phyloP scores from a whole-genome alignment of 176 grass and related monocot genomes.

The bread wheat (Triticum aestivum) region DNA sequence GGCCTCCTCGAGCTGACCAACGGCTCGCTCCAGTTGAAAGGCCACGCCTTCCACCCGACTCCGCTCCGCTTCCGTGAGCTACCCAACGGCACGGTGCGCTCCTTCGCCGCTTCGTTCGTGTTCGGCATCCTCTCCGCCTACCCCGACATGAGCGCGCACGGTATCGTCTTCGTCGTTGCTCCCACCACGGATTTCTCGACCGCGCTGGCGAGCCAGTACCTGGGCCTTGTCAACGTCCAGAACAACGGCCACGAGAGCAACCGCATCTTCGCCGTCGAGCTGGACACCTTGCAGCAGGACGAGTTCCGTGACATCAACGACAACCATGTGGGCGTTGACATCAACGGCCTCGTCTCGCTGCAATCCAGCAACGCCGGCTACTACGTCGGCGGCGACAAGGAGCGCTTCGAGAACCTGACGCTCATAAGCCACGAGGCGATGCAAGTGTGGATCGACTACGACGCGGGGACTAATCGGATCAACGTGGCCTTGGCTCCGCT shows the following conservation, averaged over 20 bases:
- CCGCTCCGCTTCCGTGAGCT: background rate
- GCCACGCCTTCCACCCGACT: background rate
- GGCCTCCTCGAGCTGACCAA: too few species aligned
- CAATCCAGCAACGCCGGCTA: background rate
- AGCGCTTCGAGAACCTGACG: background rate
- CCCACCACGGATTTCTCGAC: background rate
- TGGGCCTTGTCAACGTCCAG: background rate
- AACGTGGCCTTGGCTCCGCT: too few species aligned
- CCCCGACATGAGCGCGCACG: background rate
- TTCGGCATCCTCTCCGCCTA: background rate
- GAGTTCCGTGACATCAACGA: too few species aligned
- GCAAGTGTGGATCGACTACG: constrained; percentile 37
- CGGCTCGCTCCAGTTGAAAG: too few species aligned
- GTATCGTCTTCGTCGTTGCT: background rate
- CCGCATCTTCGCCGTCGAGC: background rate
- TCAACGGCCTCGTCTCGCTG: too few species aligned
- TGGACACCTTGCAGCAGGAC: too few species aligned
- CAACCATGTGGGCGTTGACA: too few species aligned
- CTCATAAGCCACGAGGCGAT: constrained; percentile 7
- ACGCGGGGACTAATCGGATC: background rate
- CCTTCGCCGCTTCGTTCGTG: background rate
- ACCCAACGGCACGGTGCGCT: background rate
- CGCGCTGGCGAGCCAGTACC: background rate
- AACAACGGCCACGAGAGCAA: constrained; percentile 1
- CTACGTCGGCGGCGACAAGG: background rate